These are phyloP conservation scores for Fraxinus cuspidata DNA, from an alignment of 257 asterid species.

Conservation along the genomic window DNA sequence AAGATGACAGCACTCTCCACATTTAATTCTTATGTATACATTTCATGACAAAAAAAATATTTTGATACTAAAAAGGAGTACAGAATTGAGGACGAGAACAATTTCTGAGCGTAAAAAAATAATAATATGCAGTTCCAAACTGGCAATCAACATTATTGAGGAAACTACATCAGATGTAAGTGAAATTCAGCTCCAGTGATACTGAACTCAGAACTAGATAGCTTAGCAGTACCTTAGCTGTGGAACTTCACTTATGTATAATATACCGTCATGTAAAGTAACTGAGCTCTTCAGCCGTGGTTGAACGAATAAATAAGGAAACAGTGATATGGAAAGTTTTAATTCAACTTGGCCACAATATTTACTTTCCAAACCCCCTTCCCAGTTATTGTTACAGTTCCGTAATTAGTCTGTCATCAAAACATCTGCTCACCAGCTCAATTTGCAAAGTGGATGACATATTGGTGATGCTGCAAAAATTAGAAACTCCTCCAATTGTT, in stretches of 20 bases:
- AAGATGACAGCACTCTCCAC: background rate
- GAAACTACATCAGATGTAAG: background rate
- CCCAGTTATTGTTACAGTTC: background rate
- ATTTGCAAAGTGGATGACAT: slow-evolving; percentile 71
- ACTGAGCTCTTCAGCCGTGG: too few relatives aligned
- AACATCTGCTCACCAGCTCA: slow-evolving; percentile 68
- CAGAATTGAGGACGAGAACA: too few relatives aligned
- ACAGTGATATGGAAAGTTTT: too few relatives aligned
- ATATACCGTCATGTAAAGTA: too few relatives aligned
- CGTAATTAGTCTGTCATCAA: background rate
- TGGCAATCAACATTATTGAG: background rate
- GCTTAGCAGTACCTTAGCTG: too few relatives aligned
- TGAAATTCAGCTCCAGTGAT: background rate
- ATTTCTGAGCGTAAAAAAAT: background rate
- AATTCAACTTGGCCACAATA: too few relatives aligned
- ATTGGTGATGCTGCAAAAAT: slow-evolving; percentile 74
- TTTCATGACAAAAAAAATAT: too few relatives aligned
- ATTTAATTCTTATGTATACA: background rate
- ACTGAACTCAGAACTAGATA: background rate
- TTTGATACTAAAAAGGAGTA: too few relatives aligned
- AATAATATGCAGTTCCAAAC: background rate
- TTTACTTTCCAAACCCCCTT: background rate
- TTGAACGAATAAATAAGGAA: too few relatives aligned
- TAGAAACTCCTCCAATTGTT: slow-evolving; percentile 76
- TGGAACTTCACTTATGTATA: too few relatives aligned